Evolutionary conservation across 495 filamentous ascomycete species (phyloP).

Genomic region (Apodospora peruviana): DNA sequence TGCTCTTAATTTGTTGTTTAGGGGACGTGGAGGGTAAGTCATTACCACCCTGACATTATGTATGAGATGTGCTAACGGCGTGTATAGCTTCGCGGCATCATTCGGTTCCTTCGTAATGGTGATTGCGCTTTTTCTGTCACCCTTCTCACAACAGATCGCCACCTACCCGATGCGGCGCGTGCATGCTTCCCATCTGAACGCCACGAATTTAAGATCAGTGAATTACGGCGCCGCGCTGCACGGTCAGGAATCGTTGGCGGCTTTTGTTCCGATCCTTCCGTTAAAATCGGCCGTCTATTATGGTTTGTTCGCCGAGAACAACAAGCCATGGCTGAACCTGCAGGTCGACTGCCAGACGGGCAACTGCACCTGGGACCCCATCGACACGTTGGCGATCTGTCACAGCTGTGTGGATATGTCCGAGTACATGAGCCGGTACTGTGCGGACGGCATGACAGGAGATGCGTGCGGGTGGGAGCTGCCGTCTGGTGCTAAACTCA

Average conservation of each 20-base stretch:
- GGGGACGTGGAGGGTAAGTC: constrained; percentile 17
- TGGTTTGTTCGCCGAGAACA: constrained; percentile 26
- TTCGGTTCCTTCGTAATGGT: constrained; percentile 37
- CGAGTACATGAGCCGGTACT: constrained; percentile 18
- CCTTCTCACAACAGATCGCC: constrained; percentile 22
- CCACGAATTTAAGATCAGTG: constrained; percentile 3
- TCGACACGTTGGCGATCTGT: constrained; percentile 25
- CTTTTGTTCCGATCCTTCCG: constrained; percentile 24
- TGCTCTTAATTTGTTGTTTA: constrained; percentile 28
- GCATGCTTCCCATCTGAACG: constrained; percentile 3
- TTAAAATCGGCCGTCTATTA: constrained; percentile 29
- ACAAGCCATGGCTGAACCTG: constrained; percentile 12
- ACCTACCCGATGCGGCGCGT: constrained; percentile 11
- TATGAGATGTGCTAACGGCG: too few species aligned
- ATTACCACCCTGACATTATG: background rate
- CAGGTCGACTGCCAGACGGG: constrained; percentile 22
- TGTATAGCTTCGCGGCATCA: constrained; percentile 24
- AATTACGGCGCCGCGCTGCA: constrained; percentile 1
- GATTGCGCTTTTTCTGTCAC: constrained; percentile 26
- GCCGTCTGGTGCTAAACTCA: constrained; percentile 16
- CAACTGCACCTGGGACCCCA: constrained; percentile 23
- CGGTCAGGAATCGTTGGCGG: constrained; percentile 4
- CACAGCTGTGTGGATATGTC: constrained; percentile 22
- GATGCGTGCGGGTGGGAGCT: constrained; percentile 18
- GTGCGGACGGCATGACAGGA: background rate